Conservation (phyloP, 1,284 basidiomycete genomes). For the Ustilago xerochloae region DNA sequence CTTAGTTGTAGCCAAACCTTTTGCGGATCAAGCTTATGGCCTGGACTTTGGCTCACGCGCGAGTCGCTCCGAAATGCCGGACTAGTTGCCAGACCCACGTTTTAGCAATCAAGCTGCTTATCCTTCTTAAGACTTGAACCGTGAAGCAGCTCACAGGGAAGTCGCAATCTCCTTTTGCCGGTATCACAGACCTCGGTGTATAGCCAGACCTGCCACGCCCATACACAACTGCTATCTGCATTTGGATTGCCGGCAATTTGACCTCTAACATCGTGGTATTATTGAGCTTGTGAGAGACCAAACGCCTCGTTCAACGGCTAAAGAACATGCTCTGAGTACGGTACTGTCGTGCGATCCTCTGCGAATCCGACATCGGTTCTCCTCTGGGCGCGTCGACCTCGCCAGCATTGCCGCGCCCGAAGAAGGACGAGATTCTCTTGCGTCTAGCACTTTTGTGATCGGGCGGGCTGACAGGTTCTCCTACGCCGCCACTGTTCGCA, state of each 20-base stretch:
- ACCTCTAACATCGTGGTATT: no score
- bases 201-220: background rate
- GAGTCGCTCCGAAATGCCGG: background rate
- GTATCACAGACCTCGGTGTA: background rate
- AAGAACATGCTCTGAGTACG: constrained; percentile 19
- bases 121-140: no score
- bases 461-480: background rate
- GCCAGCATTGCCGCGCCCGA: constrained; percentile 1
- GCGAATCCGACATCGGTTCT: constrained; percentile 15
- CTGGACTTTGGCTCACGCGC: no score
- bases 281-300: background rate
- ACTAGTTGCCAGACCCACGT: constrained; percentile 5
- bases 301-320: background rate
- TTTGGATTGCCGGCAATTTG: background rate
- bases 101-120: background rate
- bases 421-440: constrained; percentile 27
- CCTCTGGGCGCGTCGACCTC: background rate
- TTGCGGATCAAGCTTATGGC: no score
- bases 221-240: background rate
- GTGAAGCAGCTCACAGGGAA: no score
- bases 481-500: background rate
- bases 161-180: no score
- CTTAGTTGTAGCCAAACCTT: background rate
- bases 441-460: background rate
- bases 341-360: constrained; percentile 32